A percentile compares a stretch with the other conserved stretches of the same genome.
Evolutionary conservation across 2,329 filamentous ascomycete genomes (phyloP).

Genomic region (Botrytis galanthina): DNA sequence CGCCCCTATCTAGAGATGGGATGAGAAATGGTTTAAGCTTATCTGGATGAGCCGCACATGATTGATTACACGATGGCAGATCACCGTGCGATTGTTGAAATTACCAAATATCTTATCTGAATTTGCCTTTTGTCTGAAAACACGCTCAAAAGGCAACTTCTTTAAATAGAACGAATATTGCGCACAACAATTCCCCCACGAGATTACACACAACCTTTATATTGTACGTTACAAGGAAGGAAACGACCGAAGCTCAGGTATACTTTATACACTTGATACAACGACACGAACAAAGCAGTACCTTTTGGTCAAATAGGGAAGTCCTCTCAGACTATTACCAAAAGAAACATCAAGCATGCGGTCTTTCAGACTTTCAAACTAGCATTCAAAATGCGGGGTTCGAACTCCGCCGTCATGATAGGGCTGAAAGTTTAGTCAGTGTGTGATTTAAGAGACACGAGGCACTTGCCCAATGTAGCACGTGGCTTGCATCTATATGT

Average conservation of each 20-base stretch:
- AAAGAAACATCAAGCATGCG: background rate
- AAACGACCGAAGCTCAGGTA: background rate
- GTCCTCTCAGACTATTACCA: background rate
- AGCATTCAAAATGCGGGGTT: background rate
- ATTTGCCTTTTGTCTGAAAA: constrained; percentile 37
- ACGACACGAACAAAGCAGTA: background rate
- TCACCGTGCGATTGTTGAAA: constrained; percentile 54
- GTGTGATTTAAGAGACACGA: background rate
- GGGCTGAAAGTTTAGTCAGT: background rate
- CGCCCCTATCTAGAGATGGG: constrained; percentile 37
- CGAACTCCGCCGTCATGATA: background rate
- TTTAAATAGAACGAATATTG: constrained; percentile 31
- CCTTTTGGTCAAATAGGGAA: background rate
- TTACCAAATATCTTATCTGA: constrained; percentile 65
- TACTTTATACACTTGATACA: background rate
- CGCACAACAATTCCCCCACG: background rate
- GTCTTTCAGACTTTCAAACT: background rate
- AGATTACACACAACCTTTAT: background rate
- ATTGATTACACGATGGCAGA: constrained; percentile 57
- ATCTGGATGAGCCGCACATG: constrained; percentile 60
- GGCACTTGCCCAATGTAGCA: background rate
- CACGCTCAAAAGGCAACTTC: constrained; percentile 69
- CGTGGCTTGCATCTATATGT: background rate
- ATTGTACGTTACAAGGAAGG: background rate
- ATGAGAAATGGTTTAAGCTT: constrained; percentile 64